Percentiles rank a stretch among this genome's conserved stretches.
These are phyloP conservation scores for Cyberlindnera xylosilytica DNA, from an alignment of 805 yeast species.

Conservation along the genomic window DNA sequence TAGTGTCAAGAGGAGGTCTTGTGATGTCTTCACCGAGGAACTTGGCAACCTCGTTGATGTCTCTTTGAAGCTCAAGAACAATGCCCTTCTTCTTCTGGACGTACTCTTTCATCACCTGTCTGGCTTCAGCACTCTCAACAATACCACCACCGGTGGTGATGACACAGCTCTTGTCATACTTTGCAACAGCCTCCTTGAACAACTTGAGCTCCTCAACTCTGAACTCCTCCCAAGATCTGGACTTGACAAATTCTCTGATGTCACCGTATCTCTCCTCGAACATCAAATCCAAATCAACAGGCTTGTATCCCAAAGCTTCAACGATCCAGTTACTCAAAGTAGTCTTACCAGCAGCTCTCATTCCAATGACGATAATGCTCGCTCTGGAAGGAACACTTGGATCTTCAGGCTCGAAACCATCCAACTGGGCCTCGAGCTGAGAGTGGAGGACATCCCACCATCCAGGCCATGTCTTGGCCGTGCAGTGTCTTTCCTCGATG, in stretches of 20 bases:
- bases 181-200: constrained; percentile 45
- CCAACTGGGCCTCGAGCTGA: constrained; percentile 57
- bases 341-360: constrained; percentile 98
- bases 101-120: constrained; percentile 59
- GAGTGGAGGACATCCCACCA: constrained; percentile 96
- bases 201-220: constrained; percentile 62
- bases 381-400: constrained; percentile 35
- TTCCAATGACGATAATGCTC: constrained; percentile 79
- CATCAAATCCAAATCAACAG: constrained; percentile 72
- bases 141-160: constrained; percentile 97
- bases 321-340: constrained; percentile 82
- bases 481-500: constrained; percentile 84
- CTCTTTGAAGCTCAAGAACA: constrained; percentile 89
- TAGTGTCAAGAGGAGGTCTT: constrained; percentile 76
- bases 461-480: constrained; percentile 99
- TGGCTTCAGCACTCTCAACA: constrained; percentile 71
- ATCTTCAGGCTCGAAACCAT: constrained; percentile 62
- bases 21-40: constrained; percentile 75
- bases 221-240: constrained; percentile 85
- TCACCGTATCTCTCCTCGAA: constrained; percentile 54
- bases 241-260: constrained; percentile 59
- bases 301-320: constrained; percentile 56
- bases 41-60: constrained; percentile 71
- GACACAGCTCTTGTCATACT: constrained; percentile 46
- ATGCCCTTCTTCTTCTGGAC: constrained; percentile 47